Base-by-base conservation (phyloP, 495 filamentous ascomycete genomes). In the Penicillium angulare region DNA sequence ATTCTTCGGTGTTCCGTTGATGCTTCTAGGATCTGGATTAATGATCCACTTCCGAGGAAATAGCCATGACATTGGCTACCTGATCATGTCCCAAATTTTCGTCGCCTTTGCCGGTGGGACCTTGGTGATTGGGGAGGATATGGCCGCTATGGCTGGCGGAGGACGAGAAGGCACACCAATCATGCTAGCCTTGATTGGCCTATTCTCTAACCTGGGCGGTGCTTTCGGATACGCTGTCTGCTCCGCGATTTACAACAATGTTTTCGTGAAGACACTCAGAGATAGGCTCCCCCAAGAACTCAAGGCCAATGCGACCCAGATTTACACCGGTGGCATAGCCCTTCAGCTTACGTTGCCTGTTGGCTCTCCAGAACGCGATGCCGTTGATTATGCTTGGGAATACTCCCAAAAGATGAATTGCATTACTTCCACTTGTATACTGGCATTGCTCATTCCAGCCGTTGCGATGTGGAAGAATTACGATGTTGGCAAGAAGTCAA, bases 61-160 rank as follows among this genome's bases (percentile, higher is more conserved):
- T 2, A 69, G 77, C 26, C 69, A 72, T 27, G 61, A 73, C 34
- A 72, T 90, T 29, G 86, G 85, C 20, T 88, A 85, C 64, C 70
- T 92, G 26, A 70, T 89, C 59, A 88, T 90, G 83, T 86, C 80
- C 59, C 86, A 91, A 65, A 86, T 91, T 60, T 85, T 90, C 68
- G 88, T 90, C 56, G 83, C 87, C 22, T 80, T 92, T 45, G 73
- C 76, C 12, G 86, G 85, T 15, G 83, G 83, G 26, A 83, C 79
- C 3, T 59, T 86, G 5, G 69, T 90, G 46, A 86, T 90, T 59
- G 76, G 73, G 42, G 77, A 86, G 55, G 81, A 91, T 50, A 86
- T 90, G 64, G 86, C 86, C 3, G 81, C 83, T 65, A 87, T 90
- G 86, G 84, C 87, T 0, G 81, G 79, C 3, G 77, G 81, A 5